Conservation (phyloP, 352 stramenopile genomes). For the Aphanomyces stellatus region DNA sequence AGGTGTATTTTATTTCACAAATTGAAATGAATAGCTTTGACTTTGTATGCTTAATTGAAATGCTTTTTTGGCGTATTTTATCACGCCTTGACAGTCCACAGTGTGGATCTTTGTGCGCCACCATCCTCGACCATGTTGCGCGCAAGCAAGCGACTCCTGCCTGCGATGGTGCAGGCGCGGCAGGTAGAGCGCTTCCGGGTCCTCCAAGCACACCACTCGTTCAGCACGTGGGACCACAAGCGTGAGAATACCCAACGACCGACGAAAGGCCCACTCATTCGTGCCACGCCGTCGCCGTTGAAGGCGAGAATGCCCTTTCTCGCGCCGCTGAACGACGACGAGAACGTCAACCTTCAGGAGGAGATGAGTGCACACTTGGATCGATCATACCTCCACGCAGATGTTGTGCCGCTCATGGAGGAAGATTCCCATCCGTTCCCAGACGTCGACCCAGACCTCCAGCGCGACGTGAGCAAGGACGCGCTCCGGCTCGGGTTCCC, state of each 20-base stretch:
- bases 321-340: too few species aligned
- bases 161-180: neutral
- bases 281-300: neutral
- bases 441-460: neutral
- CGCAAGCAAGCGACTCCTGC: neutral
- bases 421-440: neutral
- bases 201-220: too few species aligned
- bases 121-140: conserved; percentile 3
- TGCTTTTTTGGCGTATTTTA: neutral
- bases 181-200: neutral
- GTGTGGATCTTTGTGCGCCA: neutral
- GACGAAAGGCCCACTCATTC: neutral
- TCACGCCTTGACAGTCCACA: too few species aligned
- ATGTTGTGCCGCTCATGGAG: neutral
- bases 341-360: too few species aligned
- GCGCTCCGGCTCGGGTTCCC: conserved; percentile 68
- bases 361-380: too few species aligned
- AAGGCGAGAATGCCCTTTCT: too few species aligned
- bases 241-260: neutral
- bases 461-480: conserved; percentile 40
- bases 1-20: neutral
- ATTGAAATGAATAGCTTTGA: neutral
- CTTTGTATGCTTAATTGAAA: neutral
- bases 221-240: conserved; percentile 18
- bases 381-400: too few species aligned